Conservation (phyloP, 352 stramenopile species). For the Globisporangium nodosum region DNA sequence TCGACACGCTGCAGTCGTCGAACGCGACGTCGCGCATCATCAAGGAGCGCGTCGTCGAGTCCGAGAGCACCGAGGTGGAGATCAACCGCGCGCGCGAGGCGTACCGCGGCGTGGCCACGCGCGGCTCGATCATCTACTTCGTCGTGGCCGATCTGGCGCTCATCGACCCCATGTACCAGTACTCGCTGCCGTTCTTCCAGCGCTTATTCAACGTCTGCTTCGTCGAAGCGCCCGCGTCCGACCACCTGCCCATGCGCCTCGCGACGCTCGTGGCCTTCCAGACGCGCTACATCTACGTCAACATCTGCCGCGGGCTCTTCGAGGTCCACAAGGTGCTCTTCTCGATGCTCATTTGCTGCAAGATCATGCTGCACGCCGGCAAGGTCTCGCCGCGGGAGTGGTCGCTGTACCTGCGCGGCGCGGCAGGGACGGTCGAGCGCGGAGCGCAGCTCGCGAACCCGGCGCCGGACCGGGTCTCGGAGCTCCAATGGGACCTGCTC, state of each 20-base stretch:
- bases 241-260: conserved; percentile 56
- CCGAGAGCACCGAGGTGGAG: conserved; percentile 86
- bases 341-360: conserved; percentile 92
- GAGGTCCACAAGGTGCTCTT: conserved; percentile 93
- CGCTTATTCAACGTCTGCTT: conserved; percentile 91
- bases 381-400: conserved; percentile 79
- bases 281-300: conserved; percentile 91
- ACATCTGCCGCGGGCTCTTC: conserved; percentile 93
- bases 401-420: conserved; percentile 86
- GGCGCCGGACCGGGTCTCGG: conserved; percentile 55
- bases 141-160: conserved; percentile 89
- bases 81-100: conserved; percentile 88
- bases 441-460: conserved; percentile 41
- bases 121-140: conserved; percentile 94
- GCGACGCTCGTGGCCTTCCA: conserved; percentile 86
- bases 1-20: conserved; percentile 83
- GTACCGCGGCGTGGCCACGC: conserved; percentile 88
- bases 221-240: conserved; percentile 54
- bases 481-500: conserved; percentile 81
- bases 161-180: conserved; percentile 96
- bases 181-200: conserved; percentile 92
- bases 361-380: conserved; percentile 86
- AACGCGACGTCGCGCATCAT: conserved; percentile 82
- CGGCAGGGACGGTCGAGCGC: conserved; percentile 14
- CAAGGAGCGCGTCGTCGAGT: conserved; percentile 89